Base-by-base conservation (phyloP, 2,329 filamentous ascomycete species). In the Apiospora kogelbergensis region DNA sequence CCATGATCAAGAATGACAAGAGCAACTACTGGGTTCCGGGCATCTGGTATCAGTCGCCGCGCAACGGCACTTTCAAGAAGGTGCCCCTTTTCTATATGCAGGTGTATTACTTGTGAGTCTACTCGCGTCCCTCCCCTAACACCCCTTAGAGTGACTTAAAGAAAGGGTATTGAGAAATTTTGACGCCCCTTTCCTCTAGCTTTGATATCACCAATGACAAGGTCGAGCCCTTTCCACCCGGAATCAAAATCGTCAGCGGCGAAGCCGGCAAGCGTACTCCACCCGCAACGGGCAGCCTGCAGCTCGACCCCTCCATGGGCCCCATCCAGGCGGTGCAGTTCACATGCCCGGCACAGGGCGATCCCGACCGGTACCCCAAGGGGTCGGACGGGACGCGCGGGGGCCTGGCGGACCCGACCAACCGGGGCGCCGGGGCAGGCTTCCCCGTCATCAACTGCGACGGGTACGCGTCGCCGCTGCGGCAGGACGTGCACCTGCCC, bases 21-120 rank as follows among this genome's bases (percentile, higher is more conserved):
- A 92, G 88, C 73, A 91, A 91, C 79, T 95, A 95, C 83, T 95
- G 93, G 93, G 89, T 90, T 68, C 92, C 93, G 1, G 83, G 84
- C 40, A 81, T 95, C 3, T 94, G 90, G 81, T 93, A 91, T 80
- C 81, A 85, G 73, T 86, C 91, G 72, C 85, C 88, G 74, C 81
- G 86, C 73, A 88, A 90, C 72, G 87, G 87, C 64, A 85, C 84
- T 66, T 88, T 93, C 73, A 87, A 90, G 78, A 84, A 86, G 44
- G 92, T 94, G 22, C 84, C 89, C 60, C 81, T 92, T 71, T 90
- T 91, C 75, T 93, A 93, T 77, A 90, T 91, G 87, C 90, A 90
- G 75, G 87, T 88, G 70, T 96, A 96, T 83, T 95, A 95, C 81
- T 90, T 91, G 86, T 88, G 76, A 78, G 84, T 74, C 7, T 20